phyloP scores from a whole-genome alignment of 1,139 yeast genomes.

The Saccharomycopsis crataegensis region DNA sequence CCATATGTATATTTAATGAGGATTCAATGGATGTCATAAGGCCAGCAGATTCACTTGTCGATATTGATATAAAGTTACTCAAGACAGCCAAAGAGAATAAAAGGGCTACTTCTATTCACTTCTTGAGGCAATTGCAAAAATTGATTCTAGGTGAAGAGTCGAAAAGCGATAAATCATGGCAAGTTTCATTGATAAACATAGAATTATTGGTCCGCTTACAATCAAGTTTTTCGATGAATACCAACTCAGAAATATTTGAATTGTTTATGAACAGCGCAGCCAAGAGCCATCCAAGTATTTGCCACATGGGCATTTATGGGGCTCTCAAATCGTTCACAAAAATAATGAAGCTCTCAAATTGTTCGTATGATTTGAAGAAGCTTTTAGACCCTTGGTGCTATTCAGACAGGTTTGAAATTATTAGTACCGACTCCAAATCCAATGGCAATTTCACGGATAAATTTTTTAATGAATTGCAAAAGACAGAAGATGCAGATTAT shows the following conservation, averaged over 20 bases:
- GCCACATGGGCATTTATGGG: constrained; percentile 59
- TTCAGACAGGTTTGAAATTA: constrained; percentile 33
- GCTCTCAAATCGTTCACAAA: constrained; percentile 50
- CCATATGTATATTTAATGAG: constrained; percentile 48
- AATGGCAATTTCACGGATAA: constrained; percentile 30
- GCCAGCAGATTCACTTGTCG: constrained; percentile 56
- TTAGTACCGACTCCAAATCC: constrained; percentile 35
- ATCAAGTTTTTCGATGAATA: constrained; percentile 41
- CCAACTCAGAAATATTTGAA: constrained; percentile 37
- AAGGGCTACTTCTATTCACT: constrained; percentile 36
- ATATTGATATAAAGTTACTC: constrained; percentile 48
- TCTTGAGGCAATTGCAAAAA: constrained; percentile 38
- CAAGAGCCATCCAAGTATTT: constrained; percentile 67
- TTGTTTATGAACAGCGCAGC: constrained; percentile 47
- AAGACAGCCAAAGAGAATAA: constrained; percentile 63
- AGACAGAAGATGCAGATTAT: constrained; percentile 38
- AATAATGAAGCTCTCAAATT: constrained; percentile 44
- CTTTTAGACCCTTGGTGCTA: constrained; percentile 38
- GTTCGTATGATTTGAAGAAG: constrained; percentile 43
- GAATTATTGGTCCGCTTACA: constrained; percentile 50
- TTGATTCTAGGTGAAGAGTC: constrained; percentile 35
- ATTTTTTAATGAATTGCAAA: constrained; percentile 51
- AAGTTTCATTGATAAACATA: constrained; percentile 47
- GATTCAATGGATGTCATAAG: constrained; percentile 53
- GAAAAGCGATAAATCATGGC: constrained; percentile 56